Base-by-base conservation (phyloP, 139 green algal genomes). In the Auxenochlorella protothecoides region DNA sequence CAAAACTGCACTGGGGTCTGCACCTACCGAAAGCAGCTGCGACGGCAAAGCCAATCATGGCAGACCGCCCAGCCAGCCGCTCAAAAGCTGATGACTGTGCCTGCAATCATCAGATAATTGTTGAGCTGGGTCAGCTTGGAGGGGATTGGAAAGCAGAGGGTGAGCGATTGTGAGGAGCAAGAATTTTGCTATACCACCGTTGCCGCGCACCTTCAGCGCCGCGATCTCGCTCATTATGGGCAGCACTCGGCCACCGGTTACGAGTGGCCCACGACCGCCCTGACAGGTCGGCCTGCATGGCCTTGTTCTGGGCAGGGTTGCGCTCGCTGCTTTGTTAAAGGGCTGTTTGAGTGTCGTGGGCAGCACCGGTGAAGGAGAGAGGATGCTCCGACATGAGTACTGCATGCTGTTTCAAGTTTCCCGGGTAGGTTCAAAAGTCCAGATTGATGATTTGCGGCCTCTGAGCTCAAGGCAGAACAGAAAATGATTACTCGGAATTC, bases 41-140 rank as follows among this genome's bases (percentile, higher is more conserved):
- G 9, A 81, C 73, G 0, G 13, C 59, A 12, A 78, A 71, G 63
- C 75, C 75, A 53, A 84, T 69, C 79, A 84, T 84, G 59, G 75
- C 79, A 2, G 54, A 56, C 3, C 79, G 66, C 4, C 79, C 79
- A 4, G 75, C 75, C 3, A 76, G 8, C 4, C 55, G 51, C 63
- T 84, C 79, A 53, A 82, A 82, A 2, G 27, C 55, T n/a, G 4
- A 53, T 56, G 3, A 77, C 64, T 0, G 44, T 12, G 72, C 68
- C 73, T 80, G 76, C 59, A 56, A 44, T 44, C 27, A 44, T 44
- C 27, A 44, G 27, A 44, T 44, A 44, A 44, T 2, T 44, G 27
- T 44, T 44, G 27, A 44, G 27, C 27, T 44, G 27, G 27, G 27
- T 44, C 27, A 44, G 27, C 27, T 44, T 44, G 27, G 27, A 44